These are phyloP conservation scores for Hemisphaericaspora nanyangensis DNA, from an alignment of 805 yeast species.

Conservation along the genomic window DNA sequence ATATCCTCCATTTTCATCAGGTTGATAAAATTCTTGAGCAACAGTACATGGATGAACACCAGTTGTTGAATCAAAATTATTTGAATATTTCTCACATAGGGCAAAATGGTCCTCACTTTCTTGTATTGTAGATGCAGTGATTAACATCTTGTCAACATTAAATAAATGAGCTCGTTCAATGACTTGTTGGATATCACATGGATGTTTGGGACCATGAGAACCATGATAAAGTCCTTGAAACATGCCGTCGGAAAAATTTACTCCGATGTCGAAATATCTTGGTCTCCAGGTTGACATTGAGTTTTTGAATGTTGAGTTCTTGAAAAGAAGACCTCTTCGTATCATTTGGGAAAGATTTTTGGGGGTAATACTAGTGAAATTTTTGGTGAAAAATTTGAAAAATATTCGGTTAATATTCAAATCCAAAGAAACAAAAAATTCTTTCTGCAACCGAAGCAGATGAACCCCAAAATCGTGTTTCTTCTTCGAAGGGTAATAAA, in stretches of 20 bases:
- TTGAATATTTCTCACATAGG: slow-evolving; percentile 42
- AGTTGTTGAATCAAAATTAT: slow-evolving; percentile 56
- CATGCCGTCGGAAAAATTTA: slow-evolving; percentile 87
- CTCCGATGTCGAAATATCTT: slow-evolving; percentile 46
- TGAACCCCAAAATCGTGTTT: too few relatives aligned
- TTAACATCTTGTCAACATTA: slow-evolving; percentile 65
- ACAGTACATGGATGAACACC: slow-evolving; percentile 97
- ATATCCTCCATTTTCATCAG: slow-evolving; percentile 13
- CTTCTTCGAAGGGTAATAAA: too few relatives aligned
- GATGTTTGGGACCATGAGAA: slow-evolving; percentile 51
- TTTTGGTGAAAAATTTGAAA: too few relatives aligned
- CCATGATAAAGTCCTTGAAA: slow-evolving; percentile 79
- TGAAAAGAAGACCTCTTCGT: background rate
- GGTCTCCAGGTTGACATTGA: slow-evolving; percentile 30
- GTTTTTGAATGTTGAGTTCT: background rate
- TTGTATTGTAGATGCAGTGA: slow-evolving; percentile 76
- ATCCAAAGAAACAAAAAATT: too few relatives aligned
- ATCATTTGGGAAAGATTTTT: background rate
- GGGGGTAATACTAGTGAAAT: background rate
- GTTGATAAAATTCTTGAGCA: slow-evolving; percentile 34
- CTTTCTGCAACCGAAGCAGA: too few relatives aligned
- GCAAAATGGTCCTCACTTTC: slow-evolving; percentile 65
- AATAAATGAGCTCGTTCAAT: slow-evolving; percentile 61
- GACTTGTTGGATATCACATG: slow-evolving; percentile 60
- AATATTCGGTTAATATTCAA: too few relatives aligned